Conservation (phyloP, 495 filamentous ascomycete genomes). For the Penicillium pancosmium region DNA sequence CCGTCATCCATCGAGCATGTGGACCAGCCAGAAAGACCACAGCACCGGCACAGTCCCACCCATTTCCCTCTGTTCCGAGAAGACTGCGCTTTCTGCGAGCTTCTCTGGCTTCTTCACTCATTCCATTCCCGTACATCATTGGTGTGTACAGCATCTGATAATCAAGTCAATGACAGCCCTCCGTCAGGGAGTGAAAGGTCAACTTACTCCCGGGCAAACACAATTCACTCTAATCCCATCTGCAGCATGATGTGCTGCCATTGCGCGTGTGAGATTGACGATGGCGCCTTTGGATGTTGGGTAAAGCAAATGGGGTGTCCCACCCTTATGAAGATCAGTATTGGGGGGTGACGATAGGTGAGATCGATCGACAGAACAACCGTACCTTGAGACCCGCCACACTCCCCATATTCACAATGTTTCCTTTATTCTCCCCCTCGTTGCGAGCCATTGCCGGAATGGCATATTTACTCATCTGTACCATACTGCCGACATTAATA, state of each 20-base stretch:
- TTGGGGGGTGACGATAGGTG: neutral
- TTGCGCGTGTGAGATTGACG: conserved; percentile 60
- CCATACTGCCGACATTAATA: conserved; percentile 62
- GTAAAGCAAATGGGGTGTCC: conserved; percentile 61
- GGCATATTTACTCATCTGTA: conserved; percentile 56
- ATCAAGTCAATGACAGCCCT: neutral
- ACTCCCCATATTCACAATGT: conserved; percentile 60
- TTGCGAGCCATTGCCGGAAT: conserved; percentile 58
- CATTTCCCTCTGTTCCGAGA: conserved; percentile 56
- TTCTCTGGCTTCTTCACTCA: conserved; percentile 51
- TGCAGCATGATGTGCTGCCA: conserved; percentile 58
- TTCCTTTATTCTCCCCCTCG: conserved; percentile 38
- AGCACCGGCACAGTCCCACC: conserved; percentile 49
- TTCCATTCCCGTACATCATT: conserved; percentile 57
- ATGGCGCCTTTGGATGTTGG: conserved; percentile 63
- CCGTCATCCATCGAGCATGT: conserved; percentile 54
- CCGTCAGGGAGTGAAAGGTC: neutral
- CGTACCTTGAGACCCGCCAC: conserved; percentile 49
- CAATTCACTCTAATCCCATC: conserved; percentile 61
- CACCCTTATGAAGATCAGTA: conserved; percentile 38
- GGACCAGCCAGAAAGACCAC: conserved; percentile 48
- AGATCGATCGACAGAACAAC: neutral
- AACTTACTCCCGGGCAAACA: conserved; percentile 54
- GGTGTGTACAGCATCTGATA: conserved; percentile 59
- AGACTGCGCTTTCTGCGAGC: conserved; percentile 52